Percentiles rank a stretch among this genome's conserved stretches.
These are phyloP conservation scores for Durusdinium trenchii DNA, from an alignment of 73 alveolate species.

Conservation along the genomic window DNA sequence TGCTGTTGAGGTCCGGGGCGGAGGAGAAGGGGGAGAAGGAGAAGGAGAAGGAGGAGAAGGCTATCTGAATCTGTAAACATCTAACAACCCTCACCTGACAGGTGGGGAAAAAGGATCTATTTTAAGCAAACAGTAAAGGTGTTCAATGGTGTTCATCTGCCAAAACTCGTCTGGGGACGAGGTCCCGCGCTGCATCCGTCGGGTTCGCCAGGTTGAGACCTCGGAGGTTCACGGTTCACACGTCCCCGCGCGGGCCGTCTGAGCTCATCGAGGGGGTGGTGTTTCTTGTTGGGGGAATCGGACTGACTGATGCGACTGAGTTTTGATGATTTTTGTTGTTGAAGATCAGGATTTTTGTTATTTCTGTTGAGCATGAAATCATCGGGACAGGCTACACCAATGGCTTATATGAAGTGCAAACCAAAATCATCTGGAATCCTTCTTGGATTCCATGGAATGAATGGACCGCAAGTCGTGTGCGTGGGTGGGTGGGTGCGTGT, in stretches of 20 bases:
- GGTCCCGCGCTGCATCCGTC: slow-evolving; percentile 45
- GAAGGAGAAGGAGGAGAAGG: no score
- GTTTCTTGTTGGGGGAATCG: not conserved
- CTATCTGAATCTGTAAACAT: no score
- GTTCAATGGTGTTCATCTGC: not conserved
- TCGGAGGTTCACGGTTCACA: not conserved
- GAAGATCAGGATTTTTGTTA: not conserved
- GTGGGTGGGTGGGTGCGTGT: no score
- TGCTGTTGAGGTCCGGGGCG: no score
- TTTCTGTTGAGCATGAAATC: not conserved
- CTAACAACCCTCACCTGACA: no score
- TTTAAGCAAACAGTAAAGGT: no score
- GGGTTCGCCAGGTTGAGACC: slow-evolving; percentile 62
- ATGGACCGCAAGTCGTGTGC: no score
- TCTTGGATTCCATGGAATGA: no score
- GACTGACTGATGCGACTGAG: not conserved
- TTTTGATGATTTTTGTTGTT: not conserved
- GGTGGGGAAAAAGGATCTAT: no score
- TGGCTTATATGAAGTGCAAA: no score
- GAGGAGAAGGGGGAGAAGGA: no score
- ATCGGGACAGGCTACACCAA: not conserved
- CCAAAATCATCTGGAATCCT: no score
- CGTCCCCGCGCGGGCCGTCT: not conserved
- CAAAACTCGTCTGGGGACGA: not conserved
- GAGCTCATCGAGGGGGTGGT: not conserved